Conservation (phyloP, 441 rosid species). For the Euphorbia corollata region DNA sequence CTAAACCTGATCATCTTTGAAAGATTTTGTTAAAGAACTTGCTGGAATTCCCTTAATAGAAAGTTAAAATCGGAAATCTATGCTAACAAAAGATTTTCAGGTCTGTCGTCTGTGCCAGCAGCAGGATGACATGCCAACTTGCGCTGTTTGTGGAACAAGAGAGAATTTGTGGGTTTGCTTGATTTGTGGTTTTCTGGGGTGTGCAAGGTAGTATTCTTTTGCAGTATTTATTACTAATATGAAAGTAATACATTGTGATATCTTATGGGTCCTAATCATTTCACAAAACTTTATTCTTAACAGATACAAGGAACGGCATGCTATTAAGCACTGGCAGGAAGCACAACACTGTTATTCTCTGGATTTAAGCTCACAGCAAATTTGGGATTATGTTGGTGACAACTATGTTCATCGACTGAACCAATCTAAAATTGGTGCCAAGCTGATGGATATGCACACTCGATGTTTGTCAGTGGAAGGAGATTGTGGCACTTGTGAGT, state of each 20-base stretch:
- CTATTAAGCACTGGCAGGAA: slow-evolving; percentile 82
- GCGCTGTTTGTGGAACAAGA: slow-evolving; percentile 67
- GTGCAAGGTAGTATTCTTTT: slow-evolving; percentile 63
- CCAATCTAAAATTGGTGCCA: slow-evolving; percentile 79
- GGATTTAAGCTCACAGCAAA: slow-evolving; percentile 79
- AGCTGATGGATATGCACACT: slow-evolving; percentile 47
- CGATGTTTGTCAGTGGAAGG: slow-evolving; percentile 51
- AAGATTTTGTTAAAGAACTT: background rate
- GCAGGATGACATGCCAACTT: slow-evolving; percentile 65
- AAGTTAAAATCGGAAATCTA: background rate
- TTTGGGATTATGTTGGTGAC: slow-evolving; percentile 98
- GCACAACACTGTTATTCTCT: slow-evolving; percentile 78
- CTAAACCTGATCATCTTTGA: background rate
- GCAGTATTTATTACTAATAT: slow-evolving; percentile 1
- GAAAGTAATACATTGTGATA: background rate
- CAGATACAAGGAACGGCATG: slow-evolving; percentile 89
- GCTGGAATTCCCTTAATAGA: background rate
- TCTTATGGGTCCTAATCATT: background rate
- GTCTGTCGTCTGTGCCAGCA: slow-evolving; percentile 89
- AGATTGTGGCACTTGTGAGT: slow-evolving; percentile 57
- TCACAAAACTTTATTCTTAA: slow-evolving; percentile 16
- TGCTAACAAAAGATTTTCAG: slow-evolving; percentile 30
- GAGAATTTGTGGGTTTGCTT: slow-evolving; percentile 86
- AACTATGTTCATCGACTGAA: slow-evolving; percentile 79
- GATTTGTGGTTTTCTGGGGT: slow-evolving; percentile 88